A percentile compares a stretch with the other conserved stretches of the same genome.
These are phyloP conservation scores for Pythium myriotylum DNA, from an alignment of 352 stramenopile species.

Conservation along the genomic window DNA sequence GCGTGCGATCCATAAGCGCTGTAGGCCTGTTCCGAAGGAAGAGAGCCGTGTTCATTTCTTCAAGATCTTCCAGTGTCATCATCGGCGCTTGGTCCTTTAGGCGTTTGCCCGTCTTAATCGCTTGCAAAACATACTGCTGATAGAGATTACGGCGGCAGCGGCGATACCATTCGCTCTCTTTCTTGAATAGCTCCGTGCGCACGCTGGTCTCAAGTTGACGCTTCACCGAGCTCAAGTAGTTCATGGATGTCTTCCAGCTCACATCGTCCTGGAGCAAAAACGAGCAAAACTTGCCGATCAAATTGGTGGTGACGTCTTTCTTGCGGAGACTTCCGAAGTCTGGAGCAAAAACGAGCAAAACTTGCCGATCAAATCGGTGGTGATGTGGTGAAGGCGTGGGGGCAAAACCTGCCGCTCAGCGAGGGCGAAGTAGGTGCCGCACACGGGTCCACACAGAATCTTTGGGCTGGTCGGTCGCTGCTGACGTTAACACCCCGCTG, in stretches of 20 bases:
- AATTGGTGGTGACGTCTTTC: too few relatives aligned
- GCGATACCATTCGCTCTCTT: conserved; percentile 2
- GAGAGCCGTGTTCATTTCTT: neutral
- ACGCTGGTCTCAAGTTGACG: neutral
- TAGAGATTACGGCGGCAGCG: neutral
- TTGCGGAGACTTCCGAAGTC: neutral
- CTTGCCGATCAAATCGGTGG: neutral
- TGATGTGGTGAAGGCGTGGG: too few relatives aligned
- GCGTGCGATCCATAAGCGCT: conserved; percentile 1
- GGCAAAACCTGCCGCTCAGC: too few relatives aligned
- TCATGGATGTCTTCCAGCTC: too few relatives aligned
- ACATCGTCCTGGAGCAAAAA: neutral
- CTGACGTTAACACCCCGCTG: too few relatives aligned
- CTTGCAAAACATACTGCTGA: conserved; percentile 4
- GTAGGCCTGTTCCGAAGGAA: neutral
- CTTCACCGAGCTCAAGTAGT: conserved; percentile 1
- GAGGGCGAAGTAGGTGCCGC: too few relatives aligned
- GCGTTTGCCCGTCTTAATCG: conserved; percentile 2
- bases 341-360: neutral
- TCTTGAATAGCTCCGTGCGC: neutral
- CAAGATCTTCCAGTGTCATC: conserved; percentile 1
- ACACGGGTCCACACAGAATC: too few relatives aligned
- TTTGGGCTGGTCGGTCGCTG: too few relatives aligned
- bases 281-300: neutral
- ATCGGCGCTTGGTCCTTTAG: neutral